phyloP scores from a whole-genome alignment of 1,284 basidiomycete species.

The Crocinoboletus sp. region DNA sequence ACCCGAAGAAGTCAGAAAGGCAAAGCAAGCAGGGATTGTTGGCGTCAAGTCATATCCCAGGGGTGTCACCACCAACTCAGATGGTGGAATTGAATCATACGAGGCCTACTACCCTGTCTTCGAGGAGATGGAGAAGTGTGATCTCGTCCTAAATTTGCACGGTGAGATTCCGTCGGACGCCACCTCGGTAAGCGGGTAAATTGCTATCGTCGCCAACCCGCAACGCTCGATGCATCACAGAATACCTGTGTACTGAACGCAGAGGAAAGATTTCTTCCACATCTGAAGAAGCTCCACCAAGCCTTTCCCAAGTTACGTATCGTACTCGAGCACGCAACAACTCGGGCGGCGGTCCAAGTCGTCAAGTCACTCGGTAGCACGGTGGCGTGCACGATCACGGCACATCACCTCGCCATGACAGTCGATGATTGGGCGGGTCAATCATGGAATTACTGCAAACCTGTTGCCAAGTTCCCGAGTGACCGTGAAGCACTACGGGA shows the following conservation, averaged over 20 bases:
- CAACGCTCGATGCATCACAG: conserved; percentile 35
- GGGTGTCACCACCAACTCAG: conserved; percentile 98
- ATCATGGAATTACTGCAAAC: conserved; percentile 97
- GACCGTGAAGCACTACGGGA: conserved; percentile 85
- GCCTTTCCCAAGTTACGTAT: conserved; percentile 93
- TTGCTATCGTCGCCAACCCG: background rate
- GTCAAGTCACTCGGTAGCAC: conserved; percentile 83
- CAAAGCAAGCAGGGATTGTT: conserved; percentile 81
- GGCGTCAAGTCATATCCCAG: conserved; percentile 98
- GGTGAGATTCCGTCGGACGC: conserved; percentile 96
- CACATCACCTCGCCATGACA: conserved; percentile 92
- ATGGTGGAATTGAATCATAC: conserved; percentile 96
- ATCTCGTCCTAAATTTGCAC: conserved; percentile 95
- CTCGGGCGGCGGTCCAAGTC: conserved; percentile 89
- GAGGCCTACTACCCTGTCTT: conserved; percentile 95
- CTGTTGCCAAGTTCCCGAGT: conserved; percentile 94
- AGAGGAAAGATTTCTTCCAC: conserved; percentile 87
- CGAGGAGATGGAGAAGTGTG: conserved; percentile 89
- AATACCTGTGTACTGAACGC: conserved; percentile 95
- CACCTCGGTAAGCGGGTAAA: conserved; percentile 50
- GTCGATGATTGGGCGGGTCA: conserved; percentile 99
- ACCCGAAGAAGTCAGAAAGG: conserved; percentile 87
- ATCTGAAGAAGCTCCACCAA: conserved; percentile 79
- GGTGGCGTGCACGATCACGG: conserved; percentile 96
- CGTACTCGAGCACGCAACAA: conserved; percentile 99